Conservation (phyloP, 495 filamentous ascomycete species). For the Cryomyces antarcticus region DNA sequence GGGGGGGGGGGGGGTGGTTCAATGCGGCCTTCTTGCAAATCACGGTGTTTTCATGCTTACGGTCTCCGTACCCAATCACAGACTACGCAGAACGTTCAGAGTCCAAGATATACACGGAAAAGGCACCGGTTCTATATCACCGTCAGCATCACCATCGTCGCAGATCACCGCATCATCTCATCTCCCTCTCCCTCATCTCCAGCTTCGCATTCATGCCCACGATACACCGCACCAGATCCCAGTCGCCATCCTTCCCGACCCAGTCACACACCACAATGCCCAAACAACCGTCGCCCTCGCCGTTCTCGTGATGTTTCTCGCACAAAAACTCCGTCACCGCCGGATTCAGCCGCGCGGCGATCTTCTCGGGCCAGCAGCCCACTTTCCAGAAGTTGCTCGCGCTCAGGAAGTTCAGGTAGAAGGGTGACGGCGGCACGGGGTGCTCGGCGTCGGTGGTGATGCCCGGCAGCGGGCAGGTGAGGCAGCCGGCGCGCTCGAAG, state of each 20-base stretch:
- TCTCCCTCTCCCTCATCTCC: slow-evolving; percentile 23
- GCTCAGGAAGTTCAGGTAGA: slow-evolving; percentile 81
- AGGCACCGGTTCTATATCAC: too few species aligned
- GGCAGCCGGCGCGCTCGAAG: slow-evolving; percentile 45
- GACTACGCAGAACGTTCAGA: too few species aligned
- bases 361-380: slow-evolving; percentile 80
- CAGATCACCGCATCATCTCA: neutral
- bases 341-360: slow-evolving; percentile 87
- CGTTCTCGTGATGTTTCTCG: slow-evolving; percentile 33
- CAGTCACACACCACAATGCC: slow-evolving; percentile 86
- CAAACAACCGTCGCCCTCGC: slow-evolving; percentile 58
- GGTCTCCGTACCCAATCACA: too few species aligned
- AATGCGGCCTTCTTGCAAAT: too few species aligned
- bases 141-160: too few species aligned
- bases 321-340: slow-evolving; percentile 65
- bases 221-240: slow-evolving; percentile 78
- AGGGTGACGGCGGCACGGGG: slow-evolving; percentile 25
- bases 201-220: slow-evolving; percentile 79
- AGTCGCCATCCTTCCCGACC: slow-evolving; percentile 77
- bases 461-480: slow-evolving; percentile 17
- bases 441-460: slow-evolving; percentile 24
- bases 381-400: slow-evolving; percentile 86
- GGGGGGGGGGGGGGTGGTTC: too few species aligned
- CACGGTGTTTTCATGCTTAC: too few species aligned
- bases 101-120: too few species aligned